Percentiles rank a stretch among this genome's conserved stretches.
phyloP scores from a whole-genome alignment of 495 filamentous ascomycete species.

The Rostrohypoxylon terebratum region DNA sequence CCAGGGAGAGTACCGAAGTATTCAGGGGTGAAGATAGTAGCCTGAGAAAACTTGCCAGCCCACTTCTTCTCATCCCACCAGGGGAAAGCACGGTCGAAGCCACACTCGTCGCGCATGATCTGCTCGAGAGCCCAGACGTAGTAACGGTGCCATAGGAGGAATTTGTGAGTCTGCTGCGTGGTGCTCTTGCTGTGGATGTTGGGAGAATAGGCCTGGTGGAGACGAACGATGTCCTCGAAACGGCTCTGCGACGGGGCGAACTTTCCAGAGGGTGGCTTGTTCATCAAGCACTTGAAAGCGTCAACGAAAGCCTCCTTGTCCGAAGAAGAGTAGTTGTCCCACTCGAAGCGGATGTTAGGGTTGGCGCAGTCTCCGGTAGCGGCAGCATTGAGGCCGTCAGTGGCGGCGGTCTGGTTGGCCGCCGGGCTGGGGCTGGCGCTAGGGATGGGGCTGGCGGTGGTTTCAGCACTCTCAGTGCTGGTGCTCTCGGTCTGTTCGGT shows the following conservation, averaged over 20 bases:
- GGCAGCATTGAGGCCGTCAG: slow-evolving; percentile 2
- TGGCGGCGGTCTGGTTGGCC: not conserved
- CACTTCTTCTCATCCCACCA: slow-evolving; percentile 61
- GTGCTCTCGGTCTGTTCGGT: not conserved
- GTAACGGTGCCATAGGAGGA: slow-evolving; percentile 76
- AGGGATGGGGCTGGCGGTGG: not conserved
- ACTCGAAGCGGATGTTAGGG: slow-evolving; percentile 50
- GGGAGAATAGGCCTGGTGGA: slow-evolving; percentile 72
- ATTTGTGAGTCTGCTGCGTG: slow-evolving; percentile 61
- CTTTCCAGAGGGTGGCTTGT: slow-evolving; percentile 55
- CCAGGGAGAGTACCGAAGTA: slow-evolving; percentile 49
- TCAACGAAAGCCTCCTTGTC: slow-evolving; percentile 62
- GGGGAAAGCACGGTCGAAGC: slow-evolving; percentile 63
- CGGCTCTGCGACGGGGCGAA: slow-evolving; percentile 65
- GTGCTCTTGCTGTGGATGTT: slow-evolving; percentile 68
- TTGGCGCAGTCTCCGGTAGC: slow-evolving; percentile 41
- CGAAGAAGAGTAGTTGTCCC: slow-evolving; percentile 49
- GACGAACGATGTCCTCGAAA: slow-evolving; percentile 74
- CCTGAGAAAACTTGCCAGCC: slow-evolving; percentile 48
- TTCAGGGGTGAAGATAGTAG: slow-evolving; percentile 51
- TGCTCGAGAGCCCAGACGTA: slow-evolving; percentile 71
- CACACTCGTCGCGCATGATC: slow-evolving; percentile 72
- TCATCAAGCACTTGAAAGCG: slow-evolving; percentile 67
- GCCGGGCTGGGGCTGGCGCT: not conserved
- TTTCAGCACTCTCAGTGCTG: not conserved